A percentile compares a stretch with the other conserved stretches of the same genome.
phyloP scores from a whole-genome alignment of 2,329 filamentous ascomycete genomes.

The Fusarium devonianum region DNA sequence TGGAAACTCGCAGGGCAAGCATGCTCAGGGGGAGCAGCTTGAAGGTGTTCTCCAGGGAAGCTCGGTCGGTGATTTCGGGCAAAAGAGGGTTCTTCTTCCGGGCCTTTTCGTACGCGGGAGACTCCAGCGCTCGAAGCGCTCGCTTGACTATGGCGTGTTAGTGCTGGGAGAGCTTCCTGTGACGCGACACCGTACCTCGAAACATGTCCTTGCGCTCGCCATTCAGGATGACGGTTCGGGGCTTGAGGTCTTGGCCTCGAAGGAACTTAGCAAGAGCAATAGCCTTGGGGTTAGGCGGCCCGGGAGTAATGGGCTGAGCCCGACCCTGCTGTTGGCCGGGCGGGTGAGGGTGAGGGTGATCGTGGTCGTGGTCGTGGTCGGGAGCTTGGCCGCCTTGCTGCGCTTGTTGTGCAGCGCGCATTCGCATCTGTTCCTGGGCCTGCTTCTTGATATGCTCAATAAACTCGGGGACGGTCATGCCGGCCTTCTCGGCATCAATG shows the following conservation, averaged over 20 bases:
- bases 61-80: slow-evolving; percentile 85
- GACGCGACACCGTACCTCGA: slow-evolving; percentile 66
- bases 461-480: slow-evolving; percentile 86
- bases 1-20: slow-evolving; percentile 87
- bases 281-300: slow-evolving; percentile 87
- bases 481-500: slow-evolving; percentile 81
- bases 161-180: background rate
- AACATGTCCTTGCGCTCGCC: slow-evolving; percentile 99
- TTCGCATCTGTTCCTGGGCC: slow-evolving; percentile 58
- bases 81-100: slow-evolving; percentile 88
- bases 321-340: slow-evolving; percentile 50
- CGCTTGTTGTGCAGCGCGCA: slow-evolving; percentile 53
- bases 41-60: slow-evolving; percentile 90
- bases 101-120: slow-evolving; percentile 88
- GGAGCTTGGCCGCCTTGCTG: slow-evolving; percentile 49
- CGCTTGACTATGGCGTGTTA: slow-evolving; percentile 76
- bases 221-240: slow-evolving; percentile 88
- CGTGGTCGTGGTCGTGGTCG: slow-evolving; percentile 39
- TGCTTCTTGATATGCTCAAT: slow-evolving; percentile 72
- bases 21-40: slow-evolving; percentile 95
- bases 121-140: slow-evolving; percentile 87
- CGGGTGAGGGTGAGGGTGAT: slow-evolving; percentile 42
- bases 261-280: slow-evolving; percentile 90
- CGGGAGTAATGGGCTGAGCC: slow-evolving; percentile 73
- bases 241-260: slow-evolving; percentile 83